Percentiles rank a stretch among this genome's conserved stretches.
phyloP scores from a whole-genome alignment of 805 yeast species.

The Scheffersomyces amazonensis region DNA sequence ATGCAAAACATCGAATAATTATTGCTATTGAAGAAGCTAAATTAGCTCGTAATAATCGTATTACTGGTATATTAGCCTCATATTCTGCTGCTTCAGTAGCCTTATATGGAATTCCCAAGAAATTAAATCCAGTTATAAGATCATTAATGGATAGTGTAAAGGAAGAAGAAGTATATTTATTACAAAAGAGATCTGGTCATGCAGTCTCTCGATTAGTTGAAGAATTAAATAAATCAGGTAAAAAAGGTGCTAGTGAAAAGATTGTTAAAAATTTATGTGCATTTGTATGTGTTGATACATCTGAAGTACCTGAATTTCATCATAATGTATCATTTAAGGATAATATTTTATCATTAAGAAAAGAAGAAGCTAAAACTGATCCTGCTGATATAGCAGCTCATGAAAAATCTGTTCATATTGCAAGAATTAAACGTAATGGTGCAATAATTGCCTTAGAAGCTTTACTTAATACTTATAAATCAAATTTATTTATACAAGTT shows the following conservation, averaged over 20 bases:
- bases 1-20: conserved; percentile 65
- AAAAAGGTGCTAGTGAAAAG: conserved; percentile 79
- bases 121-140: conserved; percentile 84
- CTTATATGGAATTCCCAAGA: conserved; percentile 71
- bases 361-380: conserved; percentile 69
- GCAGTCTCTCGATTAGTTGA: conserved; percentile 64
- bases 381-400: conserved; percentile 59
- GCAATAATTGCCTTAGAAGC: conserved; percentile 68
- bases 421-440: conserved; percentile 81
- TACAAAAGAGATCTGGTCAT: conserved; percentile 70
- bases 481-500: conserved; percentile 51
- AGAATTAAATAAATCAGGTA: conserved; percentile 55
- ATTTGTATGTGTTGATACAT: conserved; percentile 90
- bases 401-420: conserved; percentile 66
- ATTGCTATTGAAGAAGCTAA: conserved; percentile 70
- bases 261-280: conserved; percentile 89
- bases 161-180: conserved; percentile 58
- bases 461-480: conserved; percentile 53
- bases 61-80: conserved; percentile 63
- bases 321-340: conserved; percentile 56
- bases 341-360: conserved; percentile 67
- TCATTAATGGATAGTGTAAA: conserved; percentile 92
- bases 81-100: conserved; percentile 73
- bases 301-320: conserved; percentile 90
- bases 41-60: conserved; percentile 47